Evolutionary conservation across 257 asterid genomes (phyloP), one percentile per base, ranked within the genome.

Genomic region (Coffea canephora): DNA sequence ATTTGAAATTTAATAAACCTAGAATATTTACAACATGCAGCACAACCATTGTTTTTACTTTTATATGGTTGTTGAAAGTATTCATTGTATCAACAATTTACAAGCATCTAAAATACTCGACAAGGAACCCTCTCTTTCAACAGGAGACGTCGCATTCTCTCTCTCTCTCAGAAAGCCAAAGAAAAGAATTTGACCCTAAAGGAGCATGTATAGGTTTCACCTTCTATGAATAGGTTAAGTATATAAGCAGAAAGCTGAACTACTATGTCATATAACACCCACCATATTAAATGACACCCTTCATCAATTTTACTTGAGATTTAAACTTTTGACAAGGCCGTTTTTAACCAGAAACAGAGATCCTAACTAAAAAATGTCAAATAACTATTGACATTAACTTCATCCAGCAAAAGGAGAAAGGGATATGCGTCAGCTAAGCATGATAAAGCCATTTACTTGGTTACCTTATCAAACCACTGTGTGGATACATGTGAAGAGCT

Each of bases 401-500:
- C 50, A 78, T 27, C 48, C 18, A 34, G 34, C 77, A 50, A 14
- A 48, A 57, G 9, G 25, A 5, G 39, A 14, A 1, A 11, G 48
- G 41, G 41, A 34, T 23, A 66, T 49, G 25, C 45, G 23, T 8
- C 59, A 8, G 57, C 18, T 27, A 77, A 46, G 21, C 15, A 14
- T 21, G 45, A 43, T 8, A n/a, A 43, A 41, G 48, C 31, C 27
- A 76, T 18, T 6, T 34, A 14, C 74, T 65, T 19, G 14, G 69
- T 73, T 89, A 94, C 99, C 99, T 92, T 83, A 96, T 88, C 84
- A 82, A 82, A 78, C 84, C 82, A 86, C 93, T 94, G 82, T 88
- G 85, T 70, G 99, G 99, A 87, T 78, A 91, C 92, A 84, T 87
- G 88, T 96, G 99, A 86, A 96, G 91, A 82, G 90, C 89, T 83